These are phyloP conservation scores for Wickerhamomyces canadensis DNA, from an alignment of 805 yeast genomes.

Conservation along the genomic window DNA sequence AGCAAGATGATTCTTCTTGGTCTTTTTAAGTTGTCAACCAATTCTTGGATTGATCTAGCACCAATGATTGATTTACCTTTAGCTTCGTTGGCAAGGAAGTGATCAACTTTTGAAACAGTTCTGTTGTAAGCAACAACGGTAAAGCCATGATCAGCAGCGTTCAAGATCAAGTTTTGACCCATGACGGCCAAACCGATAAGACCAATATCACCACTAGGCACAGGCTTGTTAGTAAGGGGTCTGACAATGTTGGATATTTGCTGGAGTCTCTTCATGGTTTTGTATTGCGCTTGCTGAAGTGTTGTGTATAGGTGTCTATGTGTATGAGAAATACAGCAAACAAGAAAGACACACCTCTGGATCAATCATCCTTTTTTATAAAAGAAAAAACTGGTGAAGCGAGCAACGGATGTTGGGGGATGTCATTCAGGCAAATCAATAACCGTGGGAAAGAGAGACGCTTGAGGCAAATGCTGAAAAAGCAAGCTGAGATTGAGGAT, in stretches of 20 bases:
- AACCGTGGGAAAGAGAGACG: not conserved
- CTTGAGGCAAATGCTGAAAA: conserved; percentile 2
- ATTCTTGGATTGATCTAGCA: conserved; percentile 88
- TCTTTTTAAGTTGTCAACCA: conserved; percentile 83
- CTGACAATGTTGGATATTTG: conserved; percentile 3
- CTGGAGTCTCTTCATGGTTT: conserved; percentile 6
- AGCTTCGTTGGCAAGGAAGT: conserved; percentile 89
- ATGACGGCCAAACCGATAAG: conserved; percentile 99
- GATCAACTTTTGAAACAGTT: conserved; percentile 93
- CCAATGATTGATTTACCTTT: conserved; percentile 96
- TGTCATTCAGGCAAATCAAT: no score
- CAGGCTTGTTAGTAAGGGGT: conserved; percentile 15
- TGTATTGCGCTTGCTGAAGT: not conserved
- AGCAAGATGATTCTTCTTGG: conserved; percentile 93
- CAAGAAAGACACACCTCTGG: no score
- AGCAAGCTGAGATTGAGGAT: not conserved
- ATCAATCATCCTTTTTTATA: conserved; percentile 1
- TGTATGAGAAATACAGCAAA: conserved; percentile 1
- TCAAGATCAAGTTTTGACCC: conserved; percentile 97
- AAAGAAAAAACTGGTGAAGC: not conserved
- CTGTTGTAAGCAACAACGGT: conserved; percentile 98
- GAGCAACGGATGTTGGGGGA: not conserved
- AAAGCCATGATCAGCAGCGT: conserved; percentile 98
- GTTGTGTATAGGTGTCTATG: no score
- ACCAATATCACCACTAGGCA: conserved; percentile 85